Conservation (phyloP, 2,329 filamentous ascomycete species). For the Thermoascus crustaceus region DNA sequence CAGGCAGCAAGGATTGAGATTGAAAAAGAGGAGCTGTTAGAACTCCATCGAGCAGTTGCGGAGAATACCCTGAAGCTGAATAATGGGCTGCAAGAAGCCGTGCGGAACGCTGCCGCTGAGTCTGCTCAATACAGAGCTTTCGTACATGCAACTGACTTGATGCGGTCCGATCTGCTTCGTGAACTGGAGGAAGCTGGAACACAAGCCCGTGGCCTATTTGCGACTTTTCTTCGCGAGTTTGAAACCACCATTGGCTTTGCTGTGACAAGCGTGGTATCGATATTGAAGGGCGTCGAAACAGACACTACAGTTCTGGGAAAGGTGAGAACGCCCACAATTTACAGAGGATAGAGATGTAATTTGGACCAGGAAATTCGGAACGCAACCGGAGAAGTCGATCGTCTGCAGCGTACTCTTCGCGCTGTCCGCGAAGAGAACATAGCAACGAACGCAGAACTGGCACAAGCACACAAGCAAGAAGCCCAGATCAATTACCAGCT, state of each 20-base stretch:
- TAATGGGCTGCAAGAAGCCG: constrained; percentile 25
- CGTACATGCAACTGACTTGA: constrained; percentile 18
- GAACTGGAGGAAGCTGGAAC: constrained; percentile 26
- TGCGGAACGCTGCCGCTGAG: constrained; percentile 23
- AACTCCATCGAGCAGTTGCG: constrained; percentile 31
- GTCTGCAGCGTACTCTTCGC: constrained; percentile 19
- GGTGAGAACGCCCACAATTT: constrained; percentile 10
- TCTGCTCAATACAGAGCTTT: constrained; percentile 27
- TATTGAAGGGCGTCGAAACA: constrained; percentile 13
- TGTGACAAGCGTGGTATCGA: constrained; percentile 13
- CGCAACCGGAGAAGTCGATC: constrained; percentile 15
- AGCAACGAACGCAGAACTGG: constrained; percentile 20
- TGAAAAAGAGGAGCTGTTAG: constrained; percentile 43
- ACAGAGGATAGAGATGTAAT: constrained; percentile 1
- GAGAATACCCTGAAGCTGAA: constrained; percentile 29
- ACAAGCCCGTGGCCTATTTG: constrained; percentile 16
- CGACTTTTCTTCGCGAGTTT: constrained; percentile 18
- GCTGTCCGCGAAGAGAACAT: constrained; percentile 20
- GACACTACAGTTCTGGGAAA: constrained; percentile 13
- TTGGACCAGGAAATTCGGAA: constrained; percentile 23
- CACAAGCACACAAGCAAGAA: constrained; percentile 19
- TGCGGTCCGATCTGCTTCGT: constrained; percentile 21
- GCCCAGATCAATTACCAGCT: constrained; percentile 20
- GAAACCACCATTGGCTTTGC: constrained; percentile 17
- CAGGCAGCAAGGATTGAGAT: constrained; percentile 51